A percentile compares a stretch with the other conserved stretches of the same genome.
Conservation (phyloP, 106 monocot genomes). For the Allium fistulosum region DNA sequence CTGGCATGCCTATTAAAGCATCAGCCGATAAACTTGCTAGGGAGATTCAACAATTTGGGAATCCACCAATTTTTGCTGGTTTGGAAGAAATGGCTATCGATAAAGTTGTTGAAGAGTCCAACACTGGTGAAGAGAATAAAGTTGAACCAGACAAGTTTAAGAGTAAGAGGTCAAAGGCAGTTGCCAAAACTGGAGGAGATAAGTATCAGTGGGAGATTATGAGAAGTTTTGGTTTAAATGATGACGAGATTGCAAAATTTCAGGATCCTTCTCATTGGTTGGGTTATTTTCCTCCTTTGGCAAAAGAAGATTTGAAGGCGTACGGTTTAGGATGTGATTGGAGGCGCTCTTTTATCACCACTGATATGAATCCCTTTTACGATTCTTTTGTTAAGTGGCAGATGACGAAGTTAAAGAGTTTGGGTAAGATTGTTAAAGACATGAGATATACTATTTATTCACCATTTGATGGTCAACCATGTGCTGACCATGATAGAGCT, state of each 20-base stretch:
- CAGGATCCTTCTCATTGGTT: constrained; percentile 74
- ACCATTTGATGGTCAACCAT: constrained; percentile 86
- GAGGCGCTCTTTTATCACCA: constrained; percentile 87
- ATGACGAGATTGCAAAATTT: constrained; percentile 65
- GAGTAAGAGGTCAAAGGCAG: constrained; percentile 83
- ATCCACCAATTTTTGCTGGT: constrained; percentile 63
- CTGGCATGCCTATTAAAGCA: constrained; percentile 96
- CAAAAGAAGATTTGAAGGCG: constrained; percentile 73
- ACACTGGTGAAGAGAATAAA: constrained; percentile 9
- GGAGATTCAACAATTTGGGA: constrained; percentile 54
- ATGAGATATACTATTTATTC: constrained; percentile 79
- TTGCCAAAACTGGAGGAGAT: constrained; percentile 60
- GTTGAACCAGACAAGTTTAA: constrained; percentile 76
- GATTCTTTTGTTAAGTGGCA: constrained; percentile 94
- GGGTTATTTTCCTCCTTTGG: constrained; percentile 71
- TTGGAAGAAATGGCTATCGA: constrained; percentile 31
- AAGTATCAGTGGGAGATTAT: constrained; percentile 96
- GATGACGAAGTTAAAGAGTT: constrained; percentile 59
- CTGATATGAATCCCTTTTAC: constrained; percentile 81
- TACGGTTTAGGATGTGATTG: constrained; percentile 93
- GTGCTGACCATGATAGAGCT: constrained; percentile 93
- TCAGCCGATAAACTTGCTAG: constrained; percentile 80
- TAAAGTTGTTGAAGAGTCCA: constrained; percentile 2
- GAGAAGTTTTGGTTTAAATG: constrained; percentile 63
- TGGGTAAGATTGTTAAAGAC: constrained; percentile 86